phyloP scores from a whole-genome alignment of 23 red algal species.

The Agarophyton chilense region DNA sequence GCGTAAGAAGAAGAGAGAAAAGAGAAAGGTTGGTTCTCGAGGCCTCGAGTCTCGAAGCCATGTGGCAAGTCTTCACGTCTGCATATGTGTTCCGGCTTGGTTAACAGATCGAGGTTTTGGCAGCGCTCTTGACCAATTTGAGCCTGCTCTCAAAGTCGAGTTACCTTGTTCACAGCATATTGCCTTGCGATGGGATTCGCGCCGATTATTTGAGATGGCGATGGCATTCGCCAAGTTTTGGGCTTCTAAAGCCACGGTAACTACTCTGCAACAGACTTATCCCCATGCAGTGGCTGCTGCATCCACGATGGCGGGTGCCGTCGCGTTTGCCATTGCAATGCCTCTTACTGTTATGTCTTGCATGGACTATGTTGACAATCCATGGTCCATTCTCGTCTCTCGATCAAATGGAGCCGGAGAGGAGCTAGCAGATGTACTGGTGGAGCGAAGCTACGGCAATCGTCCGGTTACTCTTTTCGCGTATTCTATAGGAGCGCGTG shows the following conservation, averaged over 20 bases:
- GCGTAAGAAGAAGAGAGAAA: conserved; percentile 68
- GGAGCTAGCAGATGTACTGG: conserved; percentile 93
- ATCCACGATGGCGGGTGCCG: conserved; percentile 80
- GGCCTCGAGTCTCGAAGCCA: conserved; percentile 36
- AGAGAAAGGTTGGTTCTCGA: conserved; percentile 44
- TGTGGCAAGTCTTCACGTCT: conserved; percentile 75
- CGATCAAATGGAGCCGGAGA: conserved; percentile 94
- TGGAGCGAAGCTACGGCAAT: conserved; percentile 86
- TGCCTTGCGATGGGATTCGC: conserved; percentile 97
- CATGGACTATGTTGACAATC: conserved; percentile 96
- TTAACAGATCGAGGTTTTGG: conserved; percentile 81
- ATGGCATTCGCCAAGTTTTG: conserved; percentile 98
- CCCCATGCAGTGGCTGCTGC: conserved; percentile 89
- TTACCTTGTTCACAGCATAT: conserved; percentile 87
- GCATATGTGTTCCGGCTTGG: conserved; percentile 94
- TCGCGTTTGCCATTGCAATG: conserved; percentile 91
- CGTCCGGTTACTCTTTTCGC: conserved; percentile 94
- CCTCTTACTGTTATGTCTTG: conserved; percentile 92
- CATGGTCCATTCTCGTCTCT: conserved; percentile 89
- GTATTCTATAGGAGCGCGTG: conserved; percentile 96
- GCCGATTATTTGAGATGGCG: conserved; percentile 86
- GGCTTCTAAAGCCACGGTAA: conserved; percentile 96
- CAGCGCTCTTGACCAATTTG: conserved; percentile 85
- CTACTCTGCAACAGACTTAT: conserved; percentile 89
- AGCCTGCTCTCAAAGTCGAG: conserved; percentile 62